These are phyloP conservation scores for Eutrema heterophyllum DNA, from an alignment of 345 rosid genomes.

Conservation along the genomic window DNA sequence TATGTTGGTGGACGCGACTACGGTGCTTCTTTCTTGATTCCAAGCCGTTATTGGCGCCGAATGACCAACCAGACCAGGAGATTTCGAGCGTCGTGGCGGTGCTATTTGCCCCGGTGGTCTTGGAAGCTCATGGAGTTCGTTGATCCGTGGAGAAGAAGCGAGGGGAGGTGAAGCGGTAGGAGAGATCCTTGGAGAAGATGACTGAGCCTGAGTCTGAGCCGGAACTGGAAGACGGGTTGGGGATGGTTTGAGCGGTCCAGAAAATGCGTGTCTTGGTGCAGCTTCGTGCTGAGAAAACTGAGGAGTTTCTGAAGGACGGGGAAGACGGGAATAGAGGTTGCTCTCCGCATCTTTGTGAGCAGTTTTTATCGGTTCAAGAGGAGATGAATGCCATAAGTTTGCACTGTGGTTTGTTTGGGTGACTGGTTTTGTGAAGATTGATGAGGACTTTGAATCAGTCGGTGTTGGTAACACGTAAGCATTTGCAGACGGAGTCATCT, in stretches of 20 bases:
- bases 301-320: conserved; percentile 58
- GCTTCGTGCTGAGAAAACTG: conserved; percentile 35
- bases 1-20: conserved; percentile 35
- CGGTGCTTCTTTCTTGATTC: conserved; percentile 52
- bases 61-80: conserved; percentile 50
- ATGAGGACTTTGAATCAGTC: conserved; percentile 41
- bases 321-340: conserved; percentile 45
- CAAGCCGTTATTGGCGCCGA: conserved; percentile 69
- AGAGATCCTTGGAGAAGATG: conserved; percentile 65
- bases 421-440: conserved; percentile 41
- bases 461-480: conserved; percentile 87
- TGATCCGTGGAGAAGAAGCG: conserved; percentile 74
- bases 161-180: conserved; percentile 87
- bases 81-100: conserved; percentile 48
- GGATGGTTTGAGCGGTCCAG: conserved; percentile 65
- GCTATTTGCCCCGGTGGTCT: conserved; percentile 57
- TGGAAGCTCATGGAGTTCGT: conserved; percentile 95
- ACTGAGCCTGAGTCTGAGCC: conserved; percentile 27
- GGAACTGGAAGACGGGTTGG: conserved; percentile 39
- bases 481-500: conserved; percentile 39
- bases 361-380: conserved; percentile 69
- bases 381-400: conserved; percentile 62
- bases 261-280: conserved; percentile 42
- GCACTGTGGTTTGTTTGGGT: conserved; percentile 35
- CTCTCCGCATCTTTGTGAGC: conserved; percentile 35